These are phyloP conservation scores for Chalara sp. DNA, from an alignment of 2,329 filamentous ascomycete genomes.

Conservation along the genomic window DNA sequence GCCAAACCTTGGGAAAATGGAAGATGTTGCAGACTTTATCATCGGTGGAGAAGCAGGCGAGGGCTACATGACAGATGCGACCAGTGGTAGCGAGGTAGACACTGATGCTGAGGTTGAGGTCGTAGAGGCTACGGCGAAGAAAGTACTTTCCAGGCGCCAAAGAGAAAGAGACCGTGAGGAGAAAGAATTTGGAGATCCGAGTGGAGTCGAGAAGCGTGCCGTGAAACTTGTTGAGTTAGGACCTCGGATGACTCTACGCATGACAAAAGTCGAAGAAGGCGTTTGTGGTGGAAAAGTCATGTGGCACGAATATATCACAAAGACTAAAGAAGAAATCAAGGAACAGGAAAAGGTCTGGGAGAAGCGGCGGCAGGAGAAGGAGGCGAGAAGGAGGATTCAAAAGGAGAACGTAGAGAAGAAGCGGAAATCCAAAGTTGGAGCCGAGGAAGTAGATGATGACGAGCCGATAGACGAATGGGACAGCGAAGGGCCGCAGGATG, in stretches of 20 bases:
- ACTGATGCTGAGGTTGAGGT: constrained; percentile 96
- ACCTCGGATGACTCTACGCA: constrained; percentile 77
- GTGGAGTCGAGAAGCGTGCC: constrained; percentile 62
- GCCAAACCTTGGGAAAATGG: constrained; percentile 83
- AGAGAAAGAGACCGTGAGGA: constrained; percentile 34
- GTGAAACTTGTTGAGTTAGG: constrained; percentile 91
- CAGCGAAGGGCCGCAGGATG: constrained; percentile 27
- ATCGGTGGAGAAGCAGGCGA: constrained; percentile 70
- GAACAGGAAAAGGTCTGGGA: constrained; percentile 81
- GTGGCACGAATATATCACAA: constrained; percentile 95
- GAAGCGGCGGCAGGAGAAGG: constrained; percentile 70
- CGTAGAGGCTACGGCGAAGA: constrained; percentile 54
- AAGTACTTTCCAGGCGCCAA: constrained; percentile 45
- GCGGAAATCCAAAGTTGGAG: constrained; percentile 48
- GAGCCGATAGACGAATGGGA: constrained; percentile 38
- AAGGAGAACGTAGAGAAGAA: constrained; percentile 89
- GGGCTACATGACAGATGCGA: constrained; percentile 80
- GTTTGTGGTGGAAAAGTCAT: constrained; percentile 84
- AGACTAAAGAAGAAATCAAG: constrained; percentile 70
- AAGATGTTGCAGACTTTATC: constrained; percentile 93
- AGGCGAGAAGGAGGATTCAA: constrained; percentile 72
- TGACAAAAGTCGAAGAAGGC: constrained; percentile 96
- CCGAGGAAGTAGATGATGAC: constrained; percentile 42
- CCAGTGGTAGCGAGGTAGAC: constrained; percentile 84
- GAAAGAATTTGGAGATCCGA: constrained; percentile 31